Base-by-base conservation (phyloP, 768 basidiomycete species). In the Psilocybe sp. region DNA sequence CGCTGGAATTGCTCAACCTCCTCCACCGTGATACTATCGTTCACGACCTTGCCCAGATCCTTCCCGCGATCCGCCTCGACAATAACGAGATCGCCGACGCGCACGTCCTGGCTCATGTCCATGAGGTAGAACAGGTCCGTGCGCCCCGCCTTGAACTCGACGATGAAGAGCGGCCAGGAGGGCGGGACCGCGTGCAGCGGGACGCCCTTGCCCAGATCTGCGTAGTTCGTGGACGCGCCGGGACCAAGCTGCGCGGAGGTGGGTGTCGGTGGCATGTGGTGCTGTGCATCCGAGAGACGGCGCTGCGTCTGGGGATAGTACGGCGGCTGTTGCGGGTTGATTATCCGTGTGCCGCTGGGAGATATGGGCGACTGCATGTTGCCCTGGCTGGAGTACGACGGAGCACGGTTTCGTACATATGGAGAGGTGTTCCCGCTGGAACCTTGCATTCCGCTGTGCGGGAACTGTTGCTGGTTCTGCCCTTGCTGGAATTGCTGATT, bases 61-160 rank as follows among this genome's bases (percentile, higher is more conserved):
- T 86, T 88, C 12, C 96, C 96, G 20, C 96, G 78, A 65, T 98
- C 96, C 23, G 93, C 96, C 67, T 98, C 96, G 14, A 98, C 96
- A 54, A 98, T 93, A 53, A 98, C 96, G 34, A 93, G 72, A 63
- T 98, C 96, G 2, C 93, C 96, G 16, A 88, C 84, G 5, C 83
- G 79, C 53, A 98, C 83, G 47, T 76, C 73, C 49, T 53, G 44
- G 16, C 46, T 44, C 61, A 52, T 77, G 61, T 95, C 89, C 0
- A 85, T 87, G 53, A 86, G 77, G 67, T 97, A 98, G 70, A 94
- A 98, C 20, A 99, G 71, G 66, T 98, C 96, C 54, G 93, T 93
- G 36, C 96, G 83, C 0, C 93, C 92, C 0, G 95, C 95, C 70
- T 98, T 99, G 79, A 99, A 99, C 67, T 97, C 90, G 59, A 98